Percentiles rank a stretch among this genome's conserved stretches.
Conservation (phyloP, 805 yeast species). For the Cephaloascus fragrans region DNA sequence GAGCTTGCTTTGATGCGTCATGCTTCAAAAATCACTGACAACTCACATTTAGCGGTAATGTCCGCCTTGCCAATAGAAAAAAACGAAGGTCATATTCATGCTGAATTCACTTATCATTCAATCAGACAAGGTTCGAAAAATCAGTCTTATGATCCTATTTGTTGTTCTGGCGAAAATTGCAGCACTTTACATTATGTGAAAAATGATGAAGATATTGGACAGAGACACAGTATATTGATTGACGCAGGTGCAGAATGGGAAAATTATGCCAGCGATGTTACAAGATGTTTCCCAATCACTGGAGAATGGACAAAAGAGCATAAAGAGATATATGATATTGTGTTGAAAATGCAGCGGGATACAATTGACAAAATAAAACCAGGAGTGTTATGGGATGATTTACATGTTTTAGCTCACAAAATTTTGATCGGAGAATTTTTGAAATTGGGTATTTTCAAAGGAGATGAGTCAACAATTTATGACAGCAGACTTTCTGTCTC, state of each 20-base stretch:
- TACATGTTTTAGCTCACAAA: conserved; percentile 73
- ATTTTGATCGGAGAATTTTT: conserved; percentile 65
- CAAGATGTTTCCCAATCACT: conserved; percentile 86
- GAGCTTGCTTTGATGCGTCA: conserved; percentile 70
- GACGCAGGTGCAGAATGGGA: conserved; percentile 99
- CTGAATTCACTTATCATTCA: conserved; percentile 90
- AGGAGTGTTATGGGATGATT: conserved; percentile 77
- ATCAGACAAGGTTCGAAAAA: conserved; percentile 87
- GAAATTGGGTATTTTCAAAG: conserved; percentile 65
- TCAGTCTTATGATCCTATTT: conserved; percentile 89
- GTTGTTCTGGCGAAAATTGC: conserved; percentile 88
- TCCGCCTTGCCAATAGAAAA: conserved; percentile 80
- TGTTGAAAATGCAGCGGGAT: conserved; percentile 69
- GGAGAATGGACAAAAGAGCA: conserved; percentile 91
- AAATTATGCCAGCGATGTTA: conserved; percentile 87
- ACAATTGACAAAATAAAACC: conserved; percentile 71
- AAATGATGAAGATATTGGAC: conserved; percentile 48
- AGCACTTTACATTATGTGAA: conserved; percentile 85
- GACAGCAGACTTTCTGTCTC: conserved; percentile 62
- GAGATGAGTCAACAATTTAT: conserved; percentile 55
- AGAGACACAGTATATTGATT: conserved; percentile 61
- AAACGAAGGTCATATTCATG: conserved; percentile 88
- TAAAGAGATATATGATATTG: conserved; percentile 69
- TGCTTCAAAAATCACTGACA: conserved; percentile 81
- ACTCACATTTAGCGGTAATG: conserved; percentile 87